Evolutionary conservation across 495 filamentous ascomycete species (phyloP).

Genomic region (Hypoxylon lenormandii): DNA sequence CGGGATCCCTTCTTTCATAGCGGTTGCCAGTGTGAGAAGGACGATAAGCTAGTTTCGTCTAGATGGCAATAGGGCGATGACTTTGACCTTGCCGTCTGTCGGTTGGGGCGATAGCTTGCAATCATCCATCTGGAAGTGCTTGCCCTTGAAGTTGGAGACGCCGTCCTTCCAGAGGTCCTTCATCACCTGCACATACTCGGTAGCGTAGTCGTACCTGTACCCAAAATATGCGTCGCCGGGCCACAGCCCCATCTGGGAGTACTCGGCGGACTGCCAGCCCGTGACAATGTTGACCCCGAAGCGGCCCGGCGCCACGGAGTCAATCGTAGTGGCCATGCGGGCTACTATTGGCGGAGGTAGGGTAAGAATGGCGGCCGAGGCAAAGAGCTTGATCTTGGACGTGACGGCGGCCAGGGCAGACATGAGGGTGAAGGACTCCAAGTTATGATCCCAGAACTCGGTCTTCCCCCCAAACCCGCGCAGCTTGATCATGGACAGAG

Average conservation of each 20-base stretch:
- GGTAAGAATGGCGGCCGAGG: conserved; percentile 49
- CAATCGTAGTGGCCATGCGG: conserved; percentile 50
- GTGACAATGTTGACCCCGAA: conserved; percentile 54
- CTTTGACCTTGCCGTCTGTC: conserved; percentile 37
- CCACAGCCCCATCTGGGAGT: conserved; percentile 54
- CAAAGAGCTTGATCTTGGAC: conserved; percentile 61
- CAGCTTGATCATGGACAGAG: conserved; percentile 53
- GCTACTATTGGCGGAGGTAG: conserved; percentile 49
- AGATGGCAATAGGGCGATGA: too few relatives aligned
- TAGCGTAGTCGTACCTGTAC: conserved; percentile 54
- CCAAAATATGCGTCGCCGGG: conserved; percentile 53
- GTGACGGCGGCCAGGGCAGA: conserved; percentile 62
- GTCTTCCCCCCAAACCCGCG: conserved; percentile 52
- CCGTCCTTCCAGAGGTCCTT: conserved; percentile 51
- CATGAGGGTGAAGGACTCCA: conserved; percentile 62
- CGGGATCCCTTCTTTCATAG: too few relatives aligned
- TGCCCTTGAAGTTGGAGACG: conserved; percentile 52
- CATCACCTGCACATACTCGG: conserved; percentile 53
- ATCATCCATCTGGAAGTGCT: conserved; percentile 53
- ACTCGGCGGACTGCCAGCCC: conserved; percentile 53
- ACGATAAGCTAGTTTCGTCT: too few relatives aligned
- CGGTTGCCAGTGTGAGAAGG: too few relatives aligned
- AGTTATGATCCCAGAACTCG: conserved; percentile 53
- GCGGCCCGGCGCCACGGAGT: conserved; percentile 52
- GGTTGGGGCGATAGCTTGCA: conserved; percentile 52